These are phyloP conservation scores for Logfia minima DNA, from an alignment of 129 eudicot genomes.

Conservation along the genomic window DNA sequence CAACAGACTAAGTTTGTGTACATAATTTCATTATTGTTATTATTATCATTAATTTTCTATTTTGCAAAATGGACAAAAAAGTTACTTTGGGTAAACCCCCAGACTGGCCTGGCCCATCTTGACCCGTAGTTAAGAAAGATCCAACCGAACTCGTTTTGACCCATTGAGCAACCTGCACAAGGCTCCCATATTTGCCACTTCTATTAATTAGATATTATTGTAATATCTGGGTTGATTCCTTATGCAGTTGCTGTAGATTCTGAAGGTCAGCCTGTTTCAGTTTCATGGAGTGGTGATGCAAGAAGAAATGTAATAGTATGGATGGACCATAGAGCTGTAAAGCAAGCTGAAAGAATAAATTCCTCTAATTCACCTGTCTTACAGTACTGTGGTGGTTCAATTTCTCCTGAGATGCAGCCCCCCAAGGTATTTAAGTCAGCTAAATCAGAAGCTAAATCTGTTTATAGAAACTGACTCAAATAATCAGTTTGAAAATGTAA, in stretches of 20 bases:
- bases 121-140: neutral
- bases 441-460: constrained; percentile 12
- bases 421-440: constrained; percentile 64
- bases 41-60: no score
- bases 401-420: constrained; percentile 98
- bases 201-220: neutral
- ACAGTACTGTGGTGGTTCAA: constrained; percentile 96
- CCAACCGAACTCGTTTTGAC: neutral
- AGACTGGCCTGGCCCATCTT: neutral
- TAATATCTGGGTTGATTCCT: constrained; percentile 4
- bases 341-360: constrained; percentile 95
- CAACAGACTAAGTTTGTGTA: neutral
- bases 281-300: constrained; percentile 92
- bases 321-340: constrained; percentile 99
- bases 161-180: neutral
- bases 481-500: neutral
- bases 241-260: constrained; percentile 94
- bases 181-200: neutral
- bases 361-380: constrained; percentile 84
- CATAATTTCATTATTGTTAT: no score
- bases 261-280: constrained; percentile 91
- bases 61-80: no score
- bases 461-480: neutral
- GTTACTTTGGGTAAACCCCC: neutral
- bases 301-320: constrained; percentile 95